phyloP scores from a whole-genome alignment of 192 early-diverging fungal genomes.

The Rhizoclosmatium globosum region DNA sequence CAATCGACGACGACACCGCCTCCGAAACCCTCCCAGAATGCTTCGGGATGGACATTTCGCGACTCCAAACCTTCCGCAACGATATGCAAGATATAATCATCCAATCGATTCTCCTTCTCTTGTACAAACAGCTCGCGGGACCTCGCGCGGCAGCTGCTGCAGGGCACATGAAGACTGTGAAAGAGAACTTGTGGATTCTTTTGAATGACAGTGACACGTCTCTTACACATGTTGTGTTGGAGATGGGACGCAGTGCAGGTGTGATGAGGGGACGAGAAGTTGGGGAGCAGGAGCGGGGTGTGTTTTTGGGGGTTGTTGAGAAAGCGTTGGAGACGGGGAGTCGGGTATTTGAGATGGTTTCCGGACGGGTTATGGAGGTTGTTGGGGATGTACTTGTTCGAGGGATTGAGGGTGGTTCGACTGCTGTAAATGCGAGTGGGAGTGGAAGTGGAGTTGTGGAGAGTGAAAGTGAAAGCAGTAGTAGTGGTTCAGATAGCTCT shows the following conservation, averaged over 20 bases:
- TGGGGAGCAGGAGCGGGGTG: slow-evolving; percentile 29
- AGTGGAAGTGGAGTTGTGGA: not conserved
- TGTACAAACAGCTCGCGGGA: slow-evolving; percentile 54
- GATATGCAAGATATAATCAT: slow-evolving; percentile 66
- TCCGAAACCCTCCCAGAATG: slow-evolving; percentile 53
- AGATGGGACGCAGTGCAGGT: slow-evolving; percentile 50
- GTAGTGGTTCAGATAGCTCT: not conserved
- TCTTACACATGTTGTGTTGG: slow-evolving; percentile 56
- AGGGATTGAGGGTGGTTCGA: not conserved
- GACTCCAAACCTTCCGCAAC: slow-evolving; percentile 58
- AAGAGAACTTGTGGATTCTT: slow-evolving; percentile 55
- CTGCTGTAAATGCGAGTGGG: too few species aligned
- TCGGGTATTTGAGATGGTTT: slow-evolving; percentile 53
- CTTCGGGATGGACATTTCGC: slow-evolving; percentile 52
- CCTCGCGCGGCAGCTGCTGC: slow-evolving; percentile 17
- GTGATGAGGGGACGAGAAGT: slow-evolving; percentile 37
- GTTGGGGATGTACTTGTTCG: not conserved
- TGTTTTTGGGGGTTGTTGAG: slow-evolving; percentile 49
- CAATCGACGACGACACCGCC: slow-evolving; percentile 37
- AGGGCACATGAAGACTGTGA: slow-evolving; percentile 16
- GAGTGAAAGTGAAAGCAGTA: not conserved
- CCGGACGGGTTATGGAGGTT: slow-evolving; percentile 38
- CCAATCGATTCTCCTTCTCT: slow-evolving; percentile 48
- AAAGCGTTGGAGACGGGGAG: slow-evolving; percentile 50
- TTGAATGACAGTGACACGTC: slow-evolving; percentile 62